Evolutionary conservation across 2,329 filamentous ascomycete species (phyloP), one percentile per base, ranked within the genome.

Genomic region (Endothia cerciana): DNA sequence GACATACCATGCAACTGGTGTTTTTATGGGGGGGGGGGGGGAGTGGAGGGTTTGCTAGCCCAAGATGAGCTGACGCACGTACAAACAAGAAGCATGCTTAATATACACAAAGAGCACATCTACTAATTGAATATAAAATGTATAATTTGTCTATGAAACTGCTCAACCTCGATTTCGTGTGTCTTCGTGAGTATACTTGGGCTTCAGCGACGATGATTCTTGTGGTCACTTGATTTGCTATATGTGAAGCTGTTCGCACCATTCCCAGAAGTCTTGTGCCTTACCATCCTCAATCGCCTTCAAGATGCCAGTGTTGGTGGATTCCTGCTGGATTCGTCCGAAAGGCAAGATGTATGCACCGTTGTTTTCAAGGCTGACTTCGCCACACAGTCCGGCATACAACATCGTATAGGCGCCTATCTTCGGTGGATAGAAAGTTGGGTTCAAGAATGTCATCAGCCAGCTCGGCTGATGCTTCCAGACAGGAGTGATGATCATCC

Each of bases 371-470:
- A 68, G 25, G 1, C 64, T 51, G 30, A 68, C 28, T 15, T 68
- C 66, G 1, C 40, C 15, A 4, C 47, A 64, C 4, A 68, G 47
- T 0, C 64, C 66, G 3, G 66, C 59, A 22, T 62, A 68, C 36
- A 68, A 8, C 66, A 66, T 66, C 4, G 66, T 68, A 22, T 62
- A 68, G 3, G 58, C 66, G 10, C 66, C 66, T 60, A 62, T 66
- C 22, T 55, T 36, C 1, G 62, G 41, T 10, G 60, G 38, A 36
- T 61, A 59, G 1, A 68, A 64, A 1, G 61, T 66, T 1, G 61
- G 66, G n/a, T 61, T 62, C 51, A 66, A 51, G 1, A 66, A n/a
- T 4, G 64, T 51, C 61, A 64, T 51, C 22, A 64, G 36, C 61
- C 61, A 66, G 36, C 55, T 53, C 25, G 61, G 61, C 11, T 66